phyloP scores from a whole-genome alignment of 106 monocot genomes.

The Chionographis japonica region DNA sequence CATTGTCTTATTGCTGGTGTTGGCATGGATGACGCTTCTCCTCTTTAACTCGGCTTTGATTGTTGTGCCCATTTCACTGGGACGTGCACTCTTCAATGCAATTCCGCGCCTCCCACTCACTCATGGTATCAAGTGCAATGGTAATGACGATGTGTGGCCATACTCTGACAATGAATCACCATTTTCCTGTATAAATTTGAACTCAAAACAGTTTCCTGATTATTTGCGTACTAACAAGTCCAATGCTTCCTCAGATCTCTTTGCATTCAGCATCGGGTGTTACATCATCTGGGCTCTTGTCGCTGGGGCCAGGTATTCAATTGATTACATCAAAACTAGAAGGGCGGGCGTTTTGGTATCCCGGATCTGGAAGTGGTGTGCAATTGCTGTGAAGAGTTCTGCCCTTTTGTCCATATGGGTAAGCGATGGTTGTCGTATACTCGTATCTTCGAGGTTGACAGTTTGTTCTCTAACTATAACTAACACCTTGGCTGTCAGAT shows the following conservation, averaged over 20 bases:
- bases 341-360: conserved; percentile 48
- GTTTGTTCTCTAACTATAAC: background rate
- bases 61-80: conserved; percentile 78
- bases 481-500: conserved; percentile 40
- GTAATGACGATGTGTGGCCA: conserved; percentile 25
- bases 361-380: conserved; percentile 77
- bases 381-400: conserved; percentile 80
- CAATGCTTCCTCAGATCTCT: conserved; percentile 54
- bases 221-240: background rate
- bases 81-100: conserved; percentile 75
- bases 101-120: conserved; percentile 89
- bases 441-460: background rate
- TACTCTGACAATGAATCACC: background rate
- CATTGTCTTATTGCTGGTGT: conserved; percentile 71
- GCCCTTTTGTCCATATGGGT: conserved; percentile 94
- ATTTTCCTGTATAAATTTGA: no score
- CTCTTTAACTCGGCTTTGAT: conserved; percentile 84
- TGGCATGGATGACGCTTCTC: conserved; percentile 96
- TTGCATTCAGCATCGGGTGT: conserved; percentile 94
- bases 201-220: background rate
- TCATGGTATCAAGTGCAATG: conserved; percentile 98
- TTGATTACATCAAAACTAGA: conserved; percentile 57
- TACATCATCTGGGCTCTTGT: conserved; percentile 74
- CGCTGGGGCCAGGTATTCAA: conserved; percentile 67
- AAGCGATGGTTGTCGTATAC: conserved; percentile 1